Percentiles rank a stretch among this genome's conserved stretches.
These are phyloP conservation scores for Phytophthora crassamura DNA, from an alignment of 352 stramenopile genomes.

Conservation along the genomic window DNA sequence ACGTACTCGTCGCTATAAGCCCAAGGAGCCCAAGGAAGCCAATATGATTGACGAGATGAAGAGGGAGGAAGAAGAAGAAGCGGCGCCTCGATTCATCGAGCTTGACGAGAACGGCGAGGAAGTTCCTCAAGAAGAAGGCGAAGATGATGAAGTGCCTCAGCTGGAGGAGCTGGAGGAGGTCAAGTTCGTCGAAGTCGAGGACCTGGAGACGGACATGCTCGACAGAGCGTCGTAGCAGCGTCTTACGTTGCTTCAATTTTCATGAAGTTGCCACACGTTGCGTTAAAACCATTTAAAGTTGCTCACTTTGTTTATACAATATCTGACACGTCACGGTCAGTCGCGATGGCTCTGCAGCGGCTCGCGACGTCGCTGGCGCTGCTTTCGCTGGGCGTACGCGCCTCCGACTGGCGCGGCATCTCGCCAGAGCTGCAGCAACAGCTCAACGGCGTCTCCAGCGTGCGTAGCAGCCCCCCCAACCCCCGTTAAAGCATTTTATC, in stretches of 20 bases:
- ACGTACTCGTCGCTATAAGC: not conserved
- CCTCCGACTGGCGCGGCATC: constrained; percentile 47
- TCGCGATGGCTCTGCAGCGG: constrained; percentile 25
- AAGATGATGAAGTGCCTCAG: not conserved
- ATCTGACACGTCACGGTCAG: constrained; percentile 38
- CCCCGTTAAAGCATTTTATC: not conserved
- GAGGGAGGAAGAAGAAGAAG: not conserved
- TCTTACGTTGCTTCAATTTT: not conserved
- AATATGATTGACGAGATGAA: not conserved
- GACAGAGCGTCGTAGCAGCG: not conserved
- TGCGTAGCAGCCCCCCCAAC: constrained; percentile 28
- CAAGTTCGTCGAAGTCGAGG: too few relatives aligned
- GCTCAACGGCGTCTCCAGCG: constrained; percentile 41
- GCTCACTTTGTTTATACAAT: not conserved
- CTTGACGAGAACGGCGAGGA: not conserved
- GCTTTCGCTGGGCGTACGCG: constrained; percentile 14
- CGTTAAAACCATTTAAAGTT: not conserved
- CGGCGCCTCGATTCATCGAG: constrained; percentile 1
- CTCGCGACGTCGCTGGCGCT: constrained; percentile 27
- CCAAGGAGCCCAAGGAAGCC: too few relatives aligned
- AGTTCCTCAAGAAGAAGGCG: not conserved
- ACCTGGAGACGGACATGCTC: not conserved
- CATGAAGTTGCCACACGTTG: not conserved
- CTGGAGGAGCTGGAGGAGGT: not conserved
- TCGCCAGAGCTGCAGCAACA: constrained; percentile 49